Evolutionary conservation across 768 basidiomycete species (phyloP).

Genomic region (Rubroboletus satanas): DNA sequence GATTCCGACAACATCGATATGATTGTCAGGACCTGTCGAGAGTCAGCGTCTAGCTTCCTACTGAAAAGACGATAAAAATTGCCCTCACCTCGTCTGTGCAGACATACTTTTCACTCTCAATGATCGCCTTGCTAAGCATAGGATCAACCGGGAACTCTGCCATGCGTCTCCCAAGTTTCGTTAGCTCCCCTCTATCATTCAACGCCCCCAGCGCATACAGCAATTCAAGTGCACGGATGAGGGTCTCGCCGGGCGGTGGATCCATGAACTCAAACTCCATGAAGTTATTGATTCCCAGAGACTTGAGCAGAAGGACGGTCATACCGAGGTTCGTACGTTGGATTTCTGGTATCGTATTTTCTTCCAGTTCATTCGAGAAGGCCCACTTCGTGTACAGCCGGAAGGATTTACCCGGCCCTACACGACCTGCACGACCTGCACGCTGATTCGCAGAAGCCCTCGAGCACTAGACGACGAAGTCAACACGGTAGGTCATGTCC

Average conservation of each 20-base stretch:
- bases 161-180: constrained; percentile 96
- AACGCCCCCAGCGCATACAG: constrained; percentile 94
- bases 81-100: constrained; percentile 92
- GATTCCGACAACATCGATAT: constrained; percentile 98
- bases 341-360: constrained; percentile 97
- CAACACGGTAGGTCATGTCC: background rate
- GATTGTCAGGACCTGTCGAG: constrained; percentile 80
- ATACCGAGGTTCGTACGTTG: constrained; percentile 97
- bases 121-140: constrained; percentile 94
- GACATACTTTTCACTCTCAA: constrained; percentile 88
- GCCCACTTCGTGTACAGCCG: constrained; percentile 99
- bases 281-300: constrained; percentile 95
- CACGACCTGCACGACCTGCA: constrained; percentile 95
- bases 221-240: constrained; percentile 91
- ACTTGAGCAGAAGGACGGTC: constrained; percentile 93
- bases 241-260: constrained; percentile 95
- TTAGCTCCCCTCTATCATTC: constrained; percentile 94
- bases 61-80: background rate
- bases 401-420: constrained; percentile 97
- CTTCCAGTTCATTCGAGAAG: constrained; percentile 90
- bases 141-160: constrained; percentile 99
- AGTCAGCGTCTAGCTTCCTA: background rate
- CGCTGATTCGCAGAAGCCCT: constrained; percentile 96
- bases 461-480: constrained; percentile 61
- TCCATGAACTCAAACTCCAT: constrained; percentile 99